phyloP scores from a whole-genome alignment of 768 basidiomycete species.

The Naganishia antarctica region DNA sequence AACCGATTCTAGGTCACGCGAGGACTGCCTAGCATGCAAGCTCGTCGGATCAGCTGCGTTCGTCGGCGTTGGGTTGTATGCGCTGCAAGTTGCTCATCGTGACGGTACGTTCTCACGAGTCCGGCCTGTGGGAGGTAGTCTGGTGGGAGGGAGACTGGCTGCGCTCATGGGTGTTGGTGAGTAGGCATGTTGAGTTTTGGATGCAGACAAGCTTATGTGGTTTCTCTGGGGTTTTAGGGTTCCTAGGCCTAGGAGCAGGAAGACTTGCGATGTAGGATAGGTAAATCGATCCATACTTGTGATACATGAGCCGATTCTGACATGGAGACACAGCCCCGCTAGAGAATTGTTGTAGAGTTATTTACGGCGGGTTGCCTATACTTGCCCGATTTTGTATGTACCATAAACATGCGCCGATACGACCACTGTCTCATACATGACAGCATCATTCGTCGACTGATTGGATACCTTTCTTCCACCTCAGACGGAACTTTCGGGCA shows the following conservation, averaged over 20 bases:
- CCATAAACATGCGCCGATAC: too few relatives aligned
- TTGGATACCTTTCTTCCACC: too few relatives aligned
- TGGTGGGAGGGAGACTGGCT: conserved; percentile 14
- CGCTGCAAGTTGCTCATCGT: conserved; percentile 10
- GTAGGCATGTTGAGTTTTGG: not conserved
- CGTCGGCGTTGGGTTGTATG: conserved; percentile 19
- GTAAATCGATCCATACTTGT: too few relatives aligned
- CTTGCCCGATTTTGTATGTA: too few relatives aligned
- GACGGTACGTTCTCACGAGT: conserved; percentile 20
- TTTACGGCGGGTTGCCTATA: too few relatives aligned
- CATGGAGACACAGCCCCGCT: too few relatives aligned
- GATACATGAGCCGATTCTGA: too few relatives aligned
- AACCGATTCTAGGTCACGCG: not conserved
- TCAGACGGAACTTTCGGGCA: too few relatives aligned
- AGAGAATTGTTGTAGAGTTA: too few relatives aligned
- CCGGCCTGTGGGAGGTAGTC: conserved; percentile 3
- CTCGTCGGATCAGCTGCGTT: conserved; percentile 21
- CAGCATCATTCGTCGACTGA: too few relatives aligned
- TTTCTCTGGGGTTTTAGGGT: not conserved
- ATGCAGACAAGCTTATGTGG: too few relatives aligned
- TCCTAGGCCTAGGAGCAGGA: conserved; percentile 9
- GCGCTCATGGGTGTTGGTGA: conserved; percentile 22
- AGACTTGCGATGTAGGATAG: conserved; percentile 7
- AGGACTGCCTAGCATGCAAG: conserved; percentile 24
- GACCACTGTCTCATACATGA: too few relatives aligned